Percentiles rank a stretch among this genome's conserved stretches.
These are phyloP conservation scores for Kernera saxatilis DNA, from an alignment of 345 rosid genomes.

Conservation along the genomic window DNA sequence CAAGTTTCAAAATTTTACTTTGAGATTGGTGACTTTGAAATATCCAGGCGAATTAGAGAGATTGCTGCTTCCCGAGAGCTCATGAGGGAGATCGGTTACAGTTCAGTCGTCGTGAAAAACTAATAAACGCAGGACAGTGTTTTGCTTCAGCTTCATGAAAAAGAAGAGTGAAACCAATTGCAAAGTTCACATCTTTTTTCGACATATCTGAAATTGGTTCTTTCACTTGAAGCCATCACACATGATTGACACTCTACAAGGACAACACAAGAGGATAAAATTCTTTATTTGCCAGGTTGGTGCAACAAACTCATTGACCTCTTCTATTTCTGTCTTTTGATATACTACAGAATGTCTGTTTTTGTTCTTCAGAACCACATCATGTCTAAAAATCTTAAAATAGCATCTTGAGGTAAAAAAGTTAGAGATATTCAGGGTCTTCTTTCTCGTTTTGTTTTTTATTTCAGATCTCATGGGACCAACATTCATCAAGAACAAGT, in stretches of 20 bases:
- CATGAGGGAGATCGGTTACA: slow-evolving; percentile 50
- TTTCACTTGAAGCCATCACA: slow-evolving; percentile 42
- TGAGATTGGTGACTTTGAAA: slow-evolving; percentile 57
- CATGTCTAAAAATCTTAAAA: slow-evolving; percentile 4
- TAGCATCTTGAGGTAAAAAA: slow-evolving; percentile 2
- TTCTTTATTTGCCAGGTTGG: slow-evolving; percentile 30
- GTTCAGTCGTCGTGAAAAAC: slow-evolving; percentile 42
- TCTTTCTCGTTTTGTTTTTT: slow-evolving; percentile 15
- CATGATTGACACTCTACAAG: slow-evolving; percentile 29
- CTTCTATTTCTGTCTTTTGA: neutral
- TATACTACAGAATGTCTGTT: slow-evolving; percentile 1
- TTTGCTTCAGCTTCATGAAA: slow-evolving; percentile 31
- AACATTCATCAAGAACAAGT: slow-evolving; percentile 39
- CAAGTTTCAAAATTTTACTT: slow-evolving; percentile 70
- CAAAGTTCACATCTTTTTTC: slow-evolving; percentile 26
- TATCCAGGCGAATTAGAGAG: slow-evolving; percentile 49
- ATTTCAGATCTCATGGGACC: slow-evolving; percentile 26
- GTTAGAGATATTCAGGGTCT: neutral
- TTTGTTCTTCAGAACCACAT: neutral
- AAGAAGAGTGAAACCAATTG: slow-evolving; percentile 22
- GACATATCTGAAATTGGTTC: slow-evolving; percentile 16
- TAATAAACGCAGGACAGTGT: neutral
- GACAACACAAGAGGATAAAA: slow-evolving; percentile 14
- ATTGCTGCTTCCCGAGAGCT: slow-evolving; percentile 46
- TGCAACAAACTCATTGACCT: slow-evolving; percentile 37